Percentiles rank a stretch among this genome's conserved stretches.
phyloP scores from a whole-genome alignment of 2,329 filamentous ascomycete genomes.

The Stachybotrys chartarum region DNA sequence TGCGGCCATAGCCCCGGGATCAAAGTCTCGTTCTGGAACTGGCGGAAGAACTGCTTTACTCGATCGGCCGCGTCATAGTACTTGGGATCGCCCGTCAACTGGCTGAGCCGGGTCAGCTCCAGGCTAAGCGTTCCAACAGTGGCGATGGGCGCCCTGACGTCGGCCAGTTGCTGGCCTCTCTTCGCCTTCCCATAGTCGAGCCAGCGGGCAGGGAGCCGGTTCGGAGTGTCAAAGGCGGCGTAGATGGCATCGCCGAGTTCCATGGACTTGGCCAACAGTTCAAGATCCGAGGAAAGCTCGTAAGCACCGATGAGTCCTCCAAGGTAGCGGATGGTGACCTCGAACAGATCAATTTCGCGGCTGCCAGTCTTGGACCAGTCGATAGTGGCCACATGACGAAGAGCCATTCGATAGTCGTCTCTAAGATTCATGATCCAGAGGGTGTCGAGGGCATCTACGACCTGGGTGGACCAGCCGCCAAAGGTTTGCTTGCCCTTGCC shows the following conservation, averaged over 20 bases:
- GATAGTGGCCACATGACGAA: conserved; percentile 39
- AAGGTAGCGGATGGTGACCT: conserved; percentile 52
- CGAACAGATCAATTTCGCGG: conserved; percentile 49
- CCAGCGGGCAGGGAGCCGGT: conserved; percentile 40
- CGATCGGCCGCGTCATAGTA: conserved; percentile 71
- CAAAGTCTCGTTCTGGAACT: conserved; percentile 57
- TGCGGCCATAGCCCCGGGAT: conserved; percentile 70
- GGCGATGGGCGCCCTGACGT: conserved; percentile 31
- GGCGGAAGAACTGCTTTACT: conserved; percentile 61
- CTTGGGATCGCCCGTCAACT: conserved; percentile 64
- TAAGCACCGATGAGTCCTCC: conserved; percentile 46
- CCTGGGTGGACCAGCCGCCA: conserved; percentile 49
- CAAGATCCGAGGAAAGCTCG: conserved; percentile 39
- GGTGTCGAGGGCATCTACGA: conserved; percentile 53
- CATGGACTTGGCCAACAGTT: conserved; percentile 41
- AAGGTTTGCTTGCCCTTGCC: conserved; percentile 39
- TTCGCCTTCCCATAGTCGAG: conserved; percentile 36
- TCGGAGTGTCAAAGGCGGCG: conserved; percentile 46
- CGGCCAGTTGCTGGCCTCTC: conserved; percentile 26
- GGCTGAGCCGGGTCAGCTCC: conserved; percentile 68
- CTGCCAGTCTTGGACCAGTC: conserved; percentile 44
- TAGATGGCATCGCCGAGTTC: conserved; percentile 49
- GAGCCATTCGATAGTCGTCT: conserved; percentile 46
- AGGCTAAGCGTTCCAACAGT: conserved; percentile 60
- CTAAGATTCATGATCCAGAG: conserved; percentile 53